Base-by-base conservation (phyloP, 257 asterid species). In the Scutellaria baicalensis region DNA sequence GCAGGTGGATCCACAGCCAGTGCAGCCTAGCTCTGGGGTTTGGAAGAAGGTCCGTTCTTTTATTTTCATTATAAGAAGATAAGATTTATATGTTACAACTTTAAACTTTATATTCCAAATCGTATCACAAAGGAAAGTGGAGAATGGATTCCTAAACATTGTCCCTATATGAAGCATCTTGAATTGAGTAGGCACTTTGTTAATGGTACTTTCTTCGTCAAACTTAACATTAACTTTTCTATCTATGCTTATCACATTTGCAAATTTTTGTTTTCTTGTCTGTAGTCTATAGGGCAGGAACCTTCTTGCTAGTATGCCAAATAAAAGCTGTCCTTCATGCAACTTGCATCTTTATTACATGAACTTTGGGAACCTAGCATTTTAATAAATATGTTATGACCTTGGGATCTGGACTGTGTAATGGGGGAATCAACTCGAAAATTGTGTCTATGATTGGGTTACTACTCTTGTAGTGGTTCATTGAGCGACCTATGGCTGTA, bases 1-100 rank as follows among this genome's bases (percentile, higher is more conserved):
- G 51, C 72, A 91, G 97, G 93, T 81, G 79, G 88, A 87, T 79
- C 84, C 88, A 48, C 85, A 86, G 3, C 79, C 83, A 6, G 45
- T 77, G 14, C 85, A 79, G 78, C 73, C 78, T 57, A 66, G 74
- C 64, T 73, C 84, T 6, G 90, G 90, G 65, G 85, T 79, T 21
- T 64, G 85, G 84, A 87, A 84, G 66, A 91, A 89, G 96, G 97
- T 78, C 51, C 16, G 81, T 70, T 21, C 47, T 71, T 42, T 43
- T 50, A 6, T 27, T 76, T 68, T 67, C 31, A 36, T 40, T 55
- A 20, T 63, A 8, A 52, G 40, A 62, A 77, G 33, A 69, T 52
- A 54, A 54, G 31, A 39, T n/a, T 13, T 42, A 42, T 16, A 73
- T 11, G 81, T 35, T 9, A 44, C 80, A 58, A 77, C 66, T 39